Conservation (phyloP, 345 rosid species). For the Aethionema arabicum region DNA sequence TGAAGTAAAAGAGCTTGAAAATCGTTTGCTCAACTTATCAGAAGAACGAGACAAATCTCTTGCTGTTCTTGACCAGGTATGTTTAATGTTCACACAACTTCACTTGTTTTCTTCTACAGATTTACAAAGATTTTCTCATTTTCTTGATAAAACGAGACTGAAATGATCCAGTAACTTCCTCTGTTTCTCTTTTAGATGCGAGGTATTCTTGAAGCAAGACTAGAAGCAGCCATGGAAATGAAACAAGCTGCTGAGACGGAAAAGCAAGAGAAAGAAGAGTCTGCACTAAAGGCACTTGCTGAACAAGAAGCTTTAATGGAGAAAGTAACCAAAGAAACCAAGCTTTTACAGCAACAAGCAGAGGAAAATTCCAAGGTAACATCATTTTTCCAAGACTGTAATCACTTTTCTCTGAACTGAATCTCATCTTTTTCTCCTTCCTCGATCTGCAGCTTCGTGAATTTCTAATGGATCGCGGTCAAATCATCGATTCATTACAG, state of each 20-base stretch:
- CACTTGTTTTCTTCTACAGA: constrained; percentile 2
- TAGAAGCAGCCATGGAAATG: constrained; percentile 52
- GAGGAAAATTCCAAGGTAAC: constrained; percentile 80
- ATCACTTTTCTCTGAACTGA: constrained; percentile 12
- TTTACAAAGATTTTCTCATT: background rate
- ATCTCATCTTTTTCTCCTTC: constrained; percentile 6
- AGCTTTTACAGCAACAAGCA: constrained; percentile 59
- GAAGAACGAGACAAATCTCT: constrained; percentile 75
- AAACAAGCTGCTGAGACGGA: constrained; percentile 61
- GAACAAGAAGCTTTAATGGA: constrained; percentile 73
- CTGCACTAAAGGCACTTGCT: constrained; percentile 51
- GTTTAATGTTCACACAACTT: too few relatives aligned
- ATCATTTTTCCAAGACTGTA: background rate
- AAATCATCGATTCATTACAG: constrained; percentile 73
- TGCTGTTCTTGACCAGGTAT: constrained; percentile 68
- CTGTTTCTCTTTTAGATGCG: constrained; percentile 53
- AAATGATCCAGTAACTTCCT: background rate
- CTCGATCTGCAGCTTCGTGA: constrained; percentile 57
- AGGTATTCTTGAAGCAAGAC: constrained; percentile 56
- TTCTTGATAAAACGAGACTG: background rate
- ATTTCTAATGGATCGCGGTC: constrained; percentile 87
- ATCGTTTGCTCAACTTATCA: constrained; percentile 60
- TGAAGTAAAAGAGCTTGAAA: constrained; percentile 81
- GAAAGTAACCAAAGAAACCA: constrained; percentile 69
- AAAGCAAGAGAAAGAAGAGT: constrained; percentile 57